Base-by-base conservation (phyloP, 2,329 filamentous ascomycete species). In the Hymenoscyphus fraxineus region DNA sequence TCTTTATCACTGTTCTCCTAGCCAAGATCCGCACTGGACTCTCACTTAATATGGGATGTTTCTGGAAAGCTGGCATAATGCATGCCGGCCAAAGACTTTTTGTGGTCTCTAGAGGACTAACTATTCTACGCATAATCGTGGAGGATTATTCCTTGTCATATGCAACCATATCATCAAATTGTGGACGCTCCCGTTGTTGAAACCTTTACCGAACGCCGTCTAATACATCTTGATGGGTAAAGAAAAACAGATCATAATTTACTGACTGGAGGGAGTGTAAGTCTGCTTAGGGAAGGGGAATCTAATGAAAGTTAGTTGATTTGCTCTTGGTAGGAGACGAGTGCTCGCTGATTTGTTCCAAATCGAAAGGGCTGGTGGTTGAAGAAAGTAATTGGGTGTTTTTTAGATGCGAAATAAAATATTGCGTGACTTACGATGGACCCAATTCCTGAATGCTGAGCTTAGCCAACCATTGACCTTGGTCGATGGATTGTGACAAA, bases 381-480 rank as follows among this genome's bases (percentile, higher is more conserved):
- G 47, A 5, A 19, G 47, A 27, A 54, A 22, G 47, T 4, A 19
- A 27, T 54, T 54, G 22, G 19, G 19, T 54, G 47, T 54, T 9
- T 54, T 27, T 54, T 54, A 19, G 19, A 54, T 44, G 41, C 7
- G 19, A 47, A 54, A 54, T 54, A 19, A 54, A 54, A 12, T 60
- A 58, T 61, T 68, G 5, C 60, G 60, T 61, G 69, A 90, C 91
- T 84, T 89, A 98, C 90, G 93, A 95, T 80, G 94, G 93, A 73
- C 95, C 95, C 73, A 97, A 83, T 81, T 98, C 93, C 82, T 94
- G 89, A 78, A 99, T 94, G 83, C 93, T 95, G 74, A 97, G 83
- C 75, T 90, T 89, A 59, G 95, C 95, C 70, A 99, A 86, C 95
- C 95, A 99, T 80, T 97, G 93, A 69, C 95, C 95, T 85, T 95